These are phyloP conservation scores for Typha latifolia DNA, from an alignment of 176 grass and related monocot genomes.

Conservation along the genomic window DNA sequence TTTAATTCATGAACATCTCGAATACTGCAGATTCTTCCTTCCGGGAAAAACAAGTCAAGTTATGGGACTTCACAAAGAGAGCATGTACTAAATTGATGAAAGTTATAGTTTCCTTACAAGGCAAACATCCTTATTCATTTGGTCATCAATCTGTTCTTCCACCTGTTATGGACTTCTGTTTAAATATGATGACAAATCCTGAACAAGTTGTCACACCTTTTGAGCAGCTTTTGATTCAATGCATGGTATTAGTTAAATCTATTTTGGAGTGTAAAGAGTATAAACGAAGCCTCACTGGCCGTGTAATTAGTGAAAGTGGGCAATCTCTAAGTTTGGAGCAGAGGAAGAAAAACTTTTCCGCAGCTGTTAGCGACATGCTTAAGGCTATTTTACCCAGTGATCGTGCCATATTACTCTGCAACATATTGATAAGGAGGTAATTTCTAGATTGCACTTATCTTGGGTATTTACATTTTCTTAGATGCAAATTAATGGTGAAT, in stretches of 20 bases:
- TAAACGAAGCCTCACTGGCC: slow-evolving; percentile 60
- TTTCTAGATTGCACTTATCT: background rate
- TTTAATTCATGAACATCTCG: background rate
- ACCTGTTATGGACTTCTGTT: slow-evolving; percentile 57
- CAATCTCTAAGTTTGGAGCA: slow-evolving; percentile 65
- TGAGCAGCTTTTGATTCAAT: slow-evolving; percentile 92
- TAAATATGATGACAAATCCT: slow-evolving; percentile 86
- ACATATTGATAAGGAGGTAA: slow-evolving; percentile 94
- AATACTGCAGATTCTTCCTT: slow-evolving; percentile 54
- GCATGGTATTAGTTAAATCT: slow-evolving; percentile 90
- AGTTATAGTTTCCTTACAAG: slow-evolving; percentile 66
- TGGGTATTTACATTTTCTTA: background rate
- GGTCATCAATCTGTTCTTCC: slow-evolving; percentile 65
- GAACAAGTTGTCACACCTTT: slow-evolving; percentile 52
- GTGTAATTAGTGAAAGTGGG: slow-evolving; percentile 50
- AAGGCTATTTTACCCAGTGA: slow-evolving; percentile 69
- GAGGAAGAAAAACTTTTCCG: slow-evolving; percentile 68
- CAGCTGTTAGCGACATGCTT: slow-evolving; percentile 59
- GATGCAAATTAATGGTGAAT: background rate
- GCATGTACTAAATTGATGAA: slow-evolving; percentile 93
- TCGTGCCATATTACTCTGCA: slow-evolving; percentile 73
- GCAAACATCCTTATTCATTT: slow-evolving; percentile 92
- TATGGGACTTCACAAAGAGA: slow-evolving; percentile 77
- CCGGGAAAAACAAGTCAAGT: slow-evolving; percentile 60
- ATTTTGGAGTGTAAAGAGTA: slow-evolving; percentile 96